A percentile compares a stretch with the other conserved stretches of the same genome.
phyloP scores from a whole-genome alignment of 2,329 filamentous ascomycete genomes.

The Diaporthe sp. region DNA sequence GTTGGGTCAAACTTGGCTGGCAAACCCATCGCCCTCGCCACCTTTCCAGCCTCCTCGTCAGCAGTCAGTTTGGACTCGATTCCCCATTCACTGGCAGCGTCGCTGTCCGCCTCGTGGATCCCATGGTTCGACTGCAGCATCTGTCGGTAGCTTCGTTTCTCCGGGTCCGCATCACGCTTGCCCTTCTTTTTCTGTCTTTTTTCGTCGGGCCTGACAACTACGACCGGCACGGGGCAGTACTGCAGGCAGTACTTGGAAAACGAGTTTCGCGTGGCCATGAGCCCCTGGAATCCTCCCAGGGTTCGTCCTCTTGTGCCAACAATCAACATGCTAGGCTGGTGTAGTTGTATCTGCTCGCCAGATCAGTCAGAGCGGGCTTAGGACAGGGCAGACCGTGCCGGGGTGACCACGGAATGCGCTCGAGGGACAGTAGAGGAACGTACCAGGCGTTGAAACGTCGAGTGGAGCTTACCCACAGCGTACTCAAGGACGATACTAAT shows the following conservation, averaged over 20 bases:
- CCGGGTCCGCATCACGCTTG: constrained; percentile 83
- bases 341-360: constrained; percentile 80
- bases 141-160: constrained; percentile 80
- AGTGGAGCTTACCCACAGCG: constrained; percentile 88
- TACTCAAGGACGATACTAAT: constrained; percentile 90
- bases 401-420: background rate
- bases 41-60: constrained; percentile 74
- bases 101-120: constrained; percentile 70
- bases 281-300: constrained; percentile 85
- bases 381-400: background rate
- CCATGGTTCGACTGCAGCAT: constrained; percentile 77
- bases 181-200: constrained; percentile 92
- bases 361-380: constrained; percentile 22
- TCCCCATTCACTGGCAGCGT: constrained; percentile 65
- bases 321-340: constrained; percentile 91
- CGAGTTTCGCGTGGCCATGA: constrained; percentile 82
- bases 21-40: constrained; percentile 72
- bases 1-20: constrained; percentile 74
- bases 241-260: constrained; percentile 96
- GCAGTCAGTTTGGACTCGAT: constrained; percentile 67
- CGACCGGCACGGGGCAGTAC: constrained; percentile 92
- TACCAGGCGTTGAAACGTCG: constrained; percentile 91
- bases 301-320: constrained; percentile 90
- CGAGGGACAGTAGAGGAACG: constrained; percentile 46
- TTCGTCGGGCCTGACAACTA: constrained; percentile 88